These are phyloP conservation scores for Mycena chlorophos DNA, from an alignment of 768 basidiomycete genomes.

Conservation along the genomic window DNA sequence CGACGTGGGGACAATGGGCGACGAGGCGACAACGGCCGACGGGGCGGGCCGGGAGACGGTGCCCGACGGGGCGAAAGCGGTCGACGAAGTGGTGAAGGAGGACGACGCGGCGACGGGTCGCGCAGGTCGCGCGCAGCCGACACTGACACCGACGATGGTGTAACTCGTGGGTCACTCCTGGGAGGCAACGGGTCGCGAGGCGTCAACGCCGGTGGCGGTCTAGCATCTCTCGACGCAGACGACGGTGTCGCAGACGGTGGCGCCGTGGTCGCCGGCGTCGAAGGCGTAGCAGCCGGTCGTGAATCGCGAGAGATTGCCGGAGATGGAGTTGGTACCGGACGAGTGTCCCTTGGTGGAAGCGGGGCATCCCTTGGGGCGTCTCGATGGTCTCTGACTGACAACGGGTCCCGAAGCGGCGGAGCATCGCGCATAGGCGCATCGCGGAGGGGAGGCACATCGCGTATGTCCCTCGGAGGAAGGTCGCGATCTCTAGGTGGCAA, in stretches of 20 bases:
- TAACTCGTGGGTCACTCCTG: not conserved
- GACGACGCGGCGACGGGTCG: constrained; percentile 1
- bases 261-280: not conserved
- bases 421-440: constrained; percentile 6
- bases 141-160: not conserved
- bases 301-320: too few species aligned
- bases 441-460: too few species aligned
- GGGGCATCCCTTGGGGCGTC: not conserved
- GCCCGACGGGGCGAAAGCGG: not conserved
- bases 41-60: constrained; percentile 2
- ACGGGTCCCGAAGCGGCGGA: constrained; percentile 5
- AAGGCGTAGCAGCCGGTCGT: not conserved
- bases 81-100: not conserved
- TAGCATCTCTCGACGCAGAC: not conserved
- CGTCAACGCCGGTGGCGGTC: not conserved
- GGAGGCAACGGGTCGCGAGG: not conserved
- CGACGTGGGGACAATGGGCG: constrained; percentile 3
- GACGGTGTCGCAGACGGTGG: not conserved
- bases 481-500: too few species aligned
- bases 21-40: not conserved
- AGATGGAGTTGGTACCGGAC: not conserved
- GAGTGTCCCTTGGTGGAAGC: not conserved
- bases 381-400: not conserved
- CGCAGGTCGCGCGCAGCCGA: constrained; percentile 1
- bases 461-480: not conserved